phyloP scores from a whole-genome alignment of 345 rosid genomes.

The Euclidium syriacum region DNA sequence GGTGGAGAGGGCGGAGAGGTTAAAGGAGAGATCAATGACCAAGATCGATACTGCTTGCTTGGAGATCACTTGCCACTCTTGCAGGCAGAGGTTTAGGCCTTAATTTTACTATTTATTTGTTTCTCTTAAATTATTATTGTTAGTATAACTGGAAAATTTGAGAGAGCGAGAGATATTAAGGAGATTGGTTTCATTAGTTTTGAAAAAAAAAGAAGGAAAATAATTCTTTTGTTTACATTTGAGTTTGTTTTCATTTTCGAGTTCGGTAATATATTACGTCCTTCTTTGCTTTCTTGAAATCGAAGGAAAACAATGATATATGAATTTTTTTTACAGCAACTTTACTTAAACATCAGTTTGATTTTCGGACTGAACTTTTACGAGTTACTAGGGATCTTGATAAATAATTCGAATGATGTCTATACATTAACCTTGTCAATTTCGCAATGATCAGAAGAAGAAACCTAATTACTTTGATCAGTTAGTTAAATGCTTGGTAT shows the following conservation, averaged over 20 bases:
- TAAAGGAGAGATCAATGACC: conserved; percentile 69
- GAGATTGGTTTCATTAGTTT: conserved; percentile 22
- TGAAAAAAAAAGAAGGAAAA: neutral
- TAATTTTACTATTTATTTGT: conserved; percentile 11
- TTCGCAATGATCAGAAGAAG: neutral
- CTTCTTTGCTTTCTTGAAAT: conserved; percentile 6
- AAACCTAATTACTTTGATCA: neutral
- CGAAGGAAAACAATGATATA: conserved; percentile 9
- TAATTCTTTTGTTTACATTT: neutral
- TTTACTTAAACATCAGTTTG: neutral
- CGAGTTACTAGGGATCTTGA: neutral
- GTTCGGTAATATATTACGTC: conserved; percentile 10
- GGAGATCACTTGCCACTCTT: conserved; percentile 97
- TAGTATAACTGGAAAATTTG: conserved; percentile 28
- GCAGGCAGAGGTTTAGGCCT: conserved; percentile 88
- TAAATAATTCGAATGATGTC: neutral
- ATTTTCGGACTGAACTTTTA: neutral
- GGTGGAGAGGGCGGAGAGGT: conserved; percentile 69
- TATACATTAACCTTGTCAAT: conserved; percentile 1
- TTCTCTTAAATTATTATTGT: conserved; percentile 28
- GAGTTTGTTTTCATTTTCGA: neutral
- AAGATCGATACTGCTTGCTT: conserved; percentile 68
- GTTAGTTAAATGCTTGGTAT: conserved; percentile 10
- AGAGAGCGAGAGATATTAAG: neutral
- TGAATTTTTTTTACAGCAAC: neutral